Conservation (phyloP, 352 stramenopile genomes). For the Phytophthora palmivora region DNA sequence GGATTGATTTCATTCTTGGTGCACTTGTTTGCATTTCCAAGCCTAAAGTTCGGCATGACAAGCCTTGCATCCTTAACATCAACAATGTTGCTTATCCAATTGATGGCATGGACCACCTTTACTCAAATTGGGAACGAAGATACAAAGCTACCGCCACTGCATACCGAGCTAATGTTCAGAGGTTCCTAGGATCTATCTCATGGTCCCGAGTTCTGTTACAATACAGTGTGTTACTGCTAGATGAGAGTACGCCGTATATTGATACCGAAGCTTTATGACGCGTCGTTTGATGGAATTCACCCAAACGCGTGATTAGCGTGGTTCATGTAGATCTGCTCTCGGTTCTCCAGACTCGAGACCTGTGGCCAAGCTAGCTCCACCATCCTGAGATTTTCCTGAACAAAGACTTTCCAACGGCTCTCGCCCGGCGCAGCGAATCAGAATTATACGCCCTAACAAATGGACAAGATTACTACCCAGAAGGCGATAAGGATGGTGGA, state of each 20-base stretch:
- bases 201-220: neutral
- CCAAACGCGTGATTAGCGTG: neutral
- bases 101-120: no score
- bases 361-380: constrained; percentile 7
- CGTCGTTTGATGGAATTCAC: neutral
- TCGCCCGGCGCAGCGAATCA: constrained; percentile 21
- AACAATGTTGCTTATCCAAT: no score
- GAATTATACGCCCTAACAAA: constrained; percentile 16
- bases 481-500: no score
- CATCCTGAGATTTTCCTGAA: constrained; percentile 24
- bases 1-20: no score
- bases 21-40: no score
- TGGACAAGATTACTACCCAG: constrained; percentile 4
- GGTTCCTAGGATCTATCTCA: neutral
- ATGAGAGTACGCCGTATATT: constrained; percentile 4
- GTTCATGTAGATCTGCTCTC: neutral
- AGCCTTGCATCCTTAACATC: no score
- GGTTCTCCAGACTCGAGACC: constrained; percentile 1
- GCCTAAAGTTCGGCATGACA: no score
- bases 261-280: no score
- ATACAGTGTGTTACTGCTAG: constrained; percentile 8
- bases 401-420: constrained; percentile 8
- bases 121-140: no score
- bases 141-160: no score
- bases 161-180: no score